Conservation (phyloP, 495 filamentous ascomycete species). For the Penicillium ucsense region DNA sequence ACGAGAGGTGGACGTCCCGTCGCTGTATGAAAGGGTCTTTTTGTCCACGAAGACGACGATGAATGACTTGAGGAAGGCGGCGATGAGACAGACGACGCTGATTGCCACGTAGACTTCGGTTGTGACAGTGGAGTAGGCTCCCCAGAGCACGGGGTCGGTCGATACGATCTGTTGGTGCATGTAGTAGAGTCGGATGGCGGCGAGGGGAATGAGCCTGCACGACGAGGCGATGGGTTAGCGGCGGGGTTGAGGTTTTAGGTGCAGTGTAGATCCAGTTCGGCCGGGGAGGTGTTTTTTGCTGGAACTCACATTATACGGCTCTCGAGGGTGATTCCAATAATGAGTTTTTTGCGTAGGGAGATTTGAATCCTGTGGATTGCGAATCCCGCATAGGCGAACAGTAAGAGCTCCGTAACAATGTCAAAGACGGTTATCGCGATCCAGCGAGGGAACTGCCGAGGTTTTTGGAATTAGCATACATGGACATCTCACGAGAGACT, state of each 20-base stretch:
- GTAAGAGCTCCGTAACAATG: slow-evolving; percentile 12
- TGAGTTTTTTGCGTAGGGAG: slow-evolving; percentile 6
- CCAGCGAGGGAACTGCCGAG: slow-evolving; percentile 17
- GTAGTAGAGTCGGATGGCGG: slow-evolving; percentile 16
- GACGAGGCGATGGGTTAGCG: background rate
- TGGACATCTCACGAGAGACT: too few relatives aligned
- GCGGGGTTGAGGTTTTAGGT: background rate
- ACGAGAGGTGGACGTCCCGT: slow-evolving; percentile 3
- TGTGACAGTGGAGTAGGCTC: slow-evolving; percentile 14
- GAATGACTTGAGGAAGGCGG: slow-evolving; percentile 29
- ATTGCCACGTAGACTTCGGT: slow-evolving; percentile 19
- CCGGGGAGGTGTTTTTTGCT: too few relatives aligned
- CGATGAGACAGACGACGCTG: slow-evolving; percentile 14
- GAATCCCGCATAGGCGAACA: slow-evolving; percentile 9
- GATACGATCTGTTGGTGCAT: slow-evolving; percentile 12
- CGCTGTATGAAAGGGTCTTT: slow-evolving; percentile 21
- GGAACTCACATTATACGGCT: slow-evolving; percentile 19
- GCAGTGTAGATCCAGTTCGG: too few relatives aligned
- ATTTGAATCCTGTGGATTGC: slow-evolving; percentile 15
- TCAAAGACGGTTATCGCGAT: slow-evolving; percentile 16
- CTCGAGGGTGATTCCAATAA: slow-evolving; percentile 12
- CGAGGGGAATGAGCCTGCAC: slow-evolving; percentile 16
- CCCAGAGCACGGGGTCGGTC: slow-evolving; percentile 9
- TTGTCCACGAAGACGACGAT: slow-evolving; percentile 28
- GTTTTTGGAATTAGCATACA: too few relatives aligned